Evolutionary conservation across 2,329 filamentous ascomycete species (phyloP).

Genomic region (Didymella lethalis): DNA sequence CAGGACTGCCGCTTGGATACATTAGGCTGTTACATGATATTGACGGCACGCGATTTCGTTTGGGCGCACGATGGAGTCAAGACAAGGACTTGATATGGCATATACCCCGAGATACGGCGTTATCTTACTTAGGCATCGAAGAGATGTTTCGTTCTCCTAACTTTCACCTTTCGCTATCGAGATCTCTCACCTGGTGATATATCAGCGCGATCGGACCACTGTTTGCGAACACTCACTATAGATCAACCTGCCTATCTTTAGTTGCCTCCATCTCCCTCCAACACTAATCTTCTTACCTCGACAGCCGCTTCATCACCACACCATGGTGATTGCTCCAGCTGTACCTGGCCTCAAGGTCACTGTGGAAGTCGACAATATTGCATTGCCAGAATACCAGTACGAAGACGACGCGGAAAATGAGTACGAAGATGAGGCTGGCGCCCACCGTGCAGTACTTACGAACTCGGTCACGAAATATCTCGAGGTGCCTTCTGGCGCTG

Average conservation of each 20-base stretch:
- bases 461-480: conserved; percentile 41
- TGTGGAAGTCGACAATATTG: conserved; percentile 27
- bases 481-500: conserved; percentile 35
- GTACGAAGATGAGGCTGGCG: conserved; percentile 20
- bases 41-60: not conserved
- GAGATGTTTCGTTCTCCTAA: not conserved
- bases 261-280: not conserved
- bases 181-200: not conserved
- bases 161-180: not conserved
- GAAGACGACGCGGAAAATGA: conserved; percentile 23
- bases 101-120: not conserved
- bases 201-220: not conserved
- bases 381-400: conserved; percentile 39
- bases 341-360: conserved; percentile 25
- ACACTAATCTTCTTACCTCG: no score
- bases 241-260: not conserved
- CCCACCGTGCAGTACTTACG: not conserved
- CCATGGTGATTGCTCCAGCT: conserved; percentile 29
- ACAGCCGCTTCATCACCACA: not conserved
- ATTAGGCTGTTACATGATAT: not conserved
- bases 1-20: not conserved
- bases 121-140: not conserved
- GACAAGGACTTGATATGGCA: not conserved
- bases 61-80: not conserved
- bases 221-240: not conserved